Base-by-base conservation (phyloP, 2,329 filamentous ascomycete genomes). In the Sclerotinia minor region DNA sequence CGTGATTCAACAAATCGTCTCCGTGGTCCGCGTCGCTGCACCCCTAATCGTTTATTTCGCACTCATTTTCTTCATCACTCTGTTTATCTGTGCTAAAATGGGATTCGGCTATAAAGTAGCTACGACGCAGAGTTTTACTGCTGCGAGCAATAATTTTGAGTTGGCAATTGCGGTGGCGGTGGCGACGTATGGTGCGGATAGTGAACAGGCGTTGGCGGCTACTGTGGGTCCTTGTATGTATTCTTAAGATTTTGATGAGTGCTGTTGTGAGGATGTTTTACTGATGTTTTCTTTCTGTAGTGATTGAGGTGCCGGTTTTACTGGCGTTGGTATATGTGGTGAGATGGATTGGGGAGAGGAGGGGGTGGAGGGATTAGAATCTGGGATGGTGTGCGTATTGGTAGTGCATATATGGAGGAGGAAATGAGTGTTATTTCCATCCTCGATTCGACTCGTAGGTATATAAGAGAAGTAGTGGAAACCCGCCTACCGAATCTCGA, bases 131-230 rank as follows among this genome's bases (percentile, higher is more conserved):
- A 93, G 91, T 75, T 95, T 96, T 74, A 96, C 92, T 0, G 94
- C 92, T 0, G 91, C 92, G 0, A 96, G 92, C 77, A 97, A 97
- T 76, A 96, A 97, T 76, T 97, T 97, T 75, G 93, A 97, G 80
- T 81, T 97, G 32, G 92, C 93, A 0, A 96, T 97, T 79, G 92
- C 92, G 0, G 92, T 97, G 0, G 91, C 91, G 0, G 88, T 96
- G 3, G 90, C 92, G 0, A 89, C 89, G 0, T 96, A 90, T 79
- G 93, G 92, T 0, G 84, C 89, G 0, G 81, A 90, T 52, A 94
- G 91, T 73, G 87, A 93, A 61, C 88, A 96, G 78, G 92, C 92
- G 0, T 80, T 96, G 55, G 92, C 93, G 0, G 83, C 90, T 9
- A 96, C 92, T 0, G 92, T 96, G 0, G 92, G 92, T 0, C 93